phyloP scores from a whole-genome alignment of 768 basidiomycete genomes.

The Mycena maculata region DNA sequence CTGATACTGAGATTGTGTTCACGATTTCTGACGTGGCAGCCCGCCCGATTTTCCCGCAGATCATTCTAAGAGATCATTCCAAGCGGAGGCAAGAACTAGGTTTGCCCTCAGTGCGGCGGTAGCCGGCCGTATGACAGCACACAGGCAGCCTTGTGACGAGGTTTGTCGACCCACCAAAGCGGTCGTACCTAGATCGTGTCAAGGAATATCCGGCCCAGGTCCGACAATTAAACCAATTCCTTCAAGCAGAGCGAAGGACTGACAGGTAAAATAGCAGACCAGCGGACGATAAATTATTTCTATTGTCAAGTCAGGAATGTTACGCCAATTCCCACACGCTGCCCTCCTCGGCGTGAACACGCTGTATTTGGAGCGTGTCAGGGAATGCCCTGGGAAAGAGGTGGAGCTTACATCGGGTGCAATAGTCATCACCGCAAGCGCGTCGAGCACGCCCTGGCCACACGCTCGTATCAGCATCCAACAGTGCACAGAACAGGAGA shows the following conservation, averaged over 20 bases:
- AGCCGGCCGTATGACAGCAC: constrained; percentile 6
- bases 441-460: constrained; percentile 66
- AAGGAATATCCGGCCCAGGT: neutral
- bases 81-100: neutral
- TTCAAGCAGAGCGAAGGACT: neutral
- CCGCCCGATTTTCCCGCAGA: neutral
- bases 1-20: constrained; percentile 18
- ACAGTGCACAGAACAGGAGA: constrained; percentile 21
- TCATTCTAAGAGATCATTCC: neutral
- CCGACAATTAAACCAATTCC: neutral
- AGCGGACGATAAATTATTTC: too few relatives aligned
- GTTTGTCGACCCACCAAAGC: neutral
- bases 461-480: constrained; percentile 11
- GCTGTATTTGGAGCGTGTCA: constrained; percentile 29
- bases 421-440: constrained; percentile 61
- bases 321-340: constrained; percentile 64
- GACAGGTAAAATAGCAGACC: neutral
- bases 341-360: constrained; percentile 61
- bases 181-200: neutral
- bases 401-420: constrained; percentile 58
- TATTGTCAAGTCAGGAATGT: neutral
- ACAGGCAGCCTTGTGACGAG: constrained; percentile 3
- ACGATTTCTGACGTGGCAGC: constrained; percentile 14
- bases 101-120: neutral
- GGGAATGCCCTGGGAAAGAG: constrained; percentile 5